Percentiles rank a stretch among this genome's conserved stretches.
Conservation (phyloP, 2,329 filamentous ascomycete species). For the Epichloe gansuensis region DNA sequence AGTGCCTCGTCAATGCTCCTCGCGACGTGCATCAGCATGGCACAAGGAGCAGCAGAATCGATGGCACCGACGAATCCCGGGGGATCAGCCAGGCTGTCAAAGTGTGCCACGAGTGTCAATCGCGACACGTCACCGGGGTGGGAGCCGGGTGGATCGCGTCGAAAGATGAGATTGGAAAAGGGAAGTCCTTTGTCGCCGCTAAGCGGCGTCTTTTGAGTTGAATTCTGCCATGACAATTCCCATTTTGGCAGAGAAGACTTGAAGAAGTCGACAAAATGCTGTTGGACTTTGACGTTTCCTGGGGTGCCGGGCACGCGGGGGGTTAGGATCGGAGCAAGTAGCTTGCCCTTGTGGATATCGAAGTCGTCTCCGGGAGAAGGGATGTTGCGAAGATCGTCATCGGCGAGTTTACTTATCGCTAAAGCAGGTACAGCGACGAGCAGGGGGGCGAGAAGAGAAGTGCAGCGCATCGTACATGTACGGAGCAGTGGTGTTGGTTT, state of each 20-base stretch:
- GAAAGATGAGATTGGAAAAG: conserved; percentile 78
- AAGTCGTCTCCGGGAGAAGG: conserved; percentile 65
- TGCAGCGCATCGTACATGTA: conserved; percentile 1
- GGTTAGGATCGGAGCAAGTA: conserved; percentile 77
- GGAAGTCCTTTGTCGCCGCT: conserved; percentile 59
- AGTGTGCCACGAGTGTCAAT: conserved; percentile 83
- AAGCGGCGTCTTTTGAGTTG: conserved; percentile 69
- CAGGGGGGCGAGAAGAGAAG: not conserved
- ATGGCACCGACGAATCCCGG: conserved; percentile 85
- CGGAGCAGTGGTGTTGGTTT: not conserved
- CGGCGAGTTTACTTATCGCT: conserved; percentile 48
- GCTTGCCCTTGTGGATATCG: conserved; percentile 58
- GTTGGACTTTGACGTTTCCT: conserved; percentile 58
- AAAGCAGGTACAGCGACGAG: conserved; percentile 11
- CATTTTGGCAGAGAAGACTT: conserved; percentile 59
- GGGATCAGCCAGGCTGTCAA: conserved; percentile 77
- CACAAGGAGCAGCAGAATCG: conserved; percentile 88
- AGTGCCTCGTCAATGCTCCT: conserved; percentile 67
- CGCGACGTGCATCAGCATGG: conserved; percentile 80
- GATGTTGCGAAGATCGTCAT: conserved; percentile 58
- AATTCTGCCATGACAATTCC: conserved; percentile 76
- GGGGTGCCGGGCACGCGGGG: conserved; percentile 80
- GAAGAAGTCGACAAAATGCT: conserved; percentile 81
- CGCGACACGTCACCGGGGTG: conserved; percentile 61
- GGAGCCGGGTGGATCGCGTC: conserved; percentile 77